Conservation (phyloP, 2,329 filamentous ascomycete genomes). For the Cordyceps cateniannulata region DNA sequence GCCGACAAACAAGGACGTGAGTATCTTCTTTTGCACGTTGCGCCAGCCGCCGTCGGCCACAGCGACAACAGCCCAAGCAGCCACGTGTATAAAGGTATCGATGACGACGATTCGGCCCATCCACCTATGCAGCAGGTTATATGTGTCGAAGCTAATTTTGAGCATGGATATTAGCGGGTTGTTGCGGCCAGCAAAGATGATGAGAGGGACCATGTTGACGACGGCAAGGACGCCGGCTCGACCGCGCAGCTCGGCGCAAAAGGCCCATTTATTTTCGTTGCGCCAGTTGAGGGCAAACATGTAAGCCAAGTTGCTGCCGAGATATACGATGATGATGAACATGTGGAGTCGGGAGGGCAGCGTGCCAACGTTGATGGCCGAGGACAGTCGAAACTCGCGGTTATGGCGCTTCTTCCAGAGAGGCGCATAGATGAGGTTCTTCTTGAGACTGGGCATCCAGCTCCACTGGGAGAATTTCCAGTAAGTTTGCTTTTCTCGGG, state of each 20-base stretch:
- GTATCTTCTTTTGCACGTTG: constrained; percentile 48
- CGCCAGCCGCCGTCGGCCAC: constrained; percentile 57
- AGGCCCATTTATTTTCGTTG: constrained; percentile 51
- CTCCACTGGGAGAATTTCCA: constrained; percentile 52
- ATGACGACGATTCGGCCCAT: constrained; percentile 67
- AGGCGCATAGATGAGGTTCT: constrained; percentile 53
- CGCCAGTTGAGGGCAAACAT: constrained; percentile 56
- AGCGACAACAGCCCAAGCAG: constrained; percentile 69
- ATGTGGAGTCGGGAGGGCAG: constrained; percentile 59
- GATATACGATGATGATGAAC: constrained; percentile 49
- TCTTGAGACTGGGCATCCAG: constrained; percentile 58
- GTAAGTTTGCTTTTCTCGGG: constrained; percentile 48
- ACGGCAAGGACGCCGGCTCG: constrained; percentile 77
- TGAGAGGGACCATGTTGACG: constrained; percentile 86
- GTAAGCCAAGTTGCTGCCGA: constrained; percentile 56
- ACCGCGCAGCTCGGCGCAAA: constrained; percentile 78
- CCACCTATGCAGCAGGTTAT: constrained; percentile 71
- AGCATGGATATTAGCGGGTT: constrained; percentile 81
- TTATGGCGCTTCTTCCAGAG: constrained; percentile 61
- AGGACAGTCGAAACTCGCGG: constrained; percentile 56
- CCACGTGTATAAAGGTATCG: constrained; percentile 61
- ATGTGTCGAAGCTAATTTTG: constrained; percentile 90
- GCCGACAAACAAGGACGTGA: constrained; percentile 55
- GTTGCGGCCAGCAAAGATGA: constrained; percentile 86
- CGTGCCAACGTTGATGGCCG: constrained; percentile 54